Evolutionary conservation across 2,329 filamentous ascomycete species (phyloP).

Genomic region (Emergomyces africanus): DNA sequence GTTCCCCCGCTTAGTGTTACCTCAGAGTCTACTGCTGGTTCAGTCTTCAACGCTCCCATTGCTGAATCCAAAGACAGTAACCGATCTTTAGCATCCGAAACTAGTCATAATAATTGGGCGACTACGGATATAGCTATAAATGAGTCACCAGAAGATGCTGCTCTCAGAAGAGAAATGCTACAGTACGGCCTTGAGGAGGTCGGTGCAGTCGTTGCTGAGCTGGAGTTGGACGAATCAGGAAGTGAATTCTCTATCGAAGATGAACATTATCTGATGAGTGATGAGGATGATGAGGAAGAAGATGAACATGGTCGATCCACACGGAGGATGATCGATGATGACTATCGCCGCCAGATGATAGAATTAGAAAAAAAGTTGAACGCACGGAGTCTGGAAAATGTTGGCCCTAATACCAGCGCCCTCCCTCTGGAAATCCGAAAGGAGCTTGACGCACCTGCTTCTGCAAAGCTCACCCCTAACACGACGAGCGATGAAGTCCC

Average conservation of each 20-base stretch:
- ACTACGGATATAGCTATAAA: slow-evolving; percentile 53
- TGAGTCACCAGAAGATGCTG: slow-evolving; percentile 69
- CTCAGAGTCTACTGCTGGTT: background rate
- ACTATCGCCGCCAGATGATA: slow-evolving; percentile 71
- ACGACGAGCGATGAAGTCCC: slow-evolving; percentile 16
- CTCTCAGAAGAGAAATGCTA: slow-evolving; percentile 75
- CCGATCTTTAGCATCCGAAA: background rate
- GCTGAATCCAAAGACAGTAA: slow-evolving; percentile 1
- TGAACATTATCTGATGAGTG: slow-evolving; percentile 41
- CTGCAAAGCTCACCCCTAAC: slow-evolving; percentile 8
- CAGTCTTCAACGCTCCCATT: slow-evolving; percentile 1
- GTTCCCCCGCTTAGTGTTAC: background rate
- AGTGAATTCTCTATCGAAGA: slow-evolving; percentile 41
- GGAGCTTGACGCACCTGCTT: slow-evolving; percentile 15
- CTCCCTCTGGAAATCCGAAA: slow-evolving; percentile 22
- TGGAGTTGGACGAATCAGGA: slow-evolving; percentile 61
- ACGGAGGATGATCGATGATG: slow-evolving; percentile 52
- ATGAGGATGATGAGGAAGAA: slow-evolving; percentile 51
- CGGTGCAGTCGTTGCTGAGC: slow-evolving; percentile 80
- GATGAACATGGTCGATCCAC: slow-evolving; percentile 66
- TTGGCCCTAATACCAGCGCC: slow-evolving; percentile 37
- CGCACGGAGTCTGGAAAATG: slow-evolving; percentile 42
- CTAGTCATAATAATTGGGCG: background rate
- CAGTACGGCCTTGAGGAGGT: slow-evolving; percentile 81
- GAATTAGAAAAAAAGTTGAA: slow-evolving; percentile 68